These are phyloP conservation scores for Suillus plorans DNA, from an alignment of 768 basidiomycete species.

Conservation along the genomic window DNA sequence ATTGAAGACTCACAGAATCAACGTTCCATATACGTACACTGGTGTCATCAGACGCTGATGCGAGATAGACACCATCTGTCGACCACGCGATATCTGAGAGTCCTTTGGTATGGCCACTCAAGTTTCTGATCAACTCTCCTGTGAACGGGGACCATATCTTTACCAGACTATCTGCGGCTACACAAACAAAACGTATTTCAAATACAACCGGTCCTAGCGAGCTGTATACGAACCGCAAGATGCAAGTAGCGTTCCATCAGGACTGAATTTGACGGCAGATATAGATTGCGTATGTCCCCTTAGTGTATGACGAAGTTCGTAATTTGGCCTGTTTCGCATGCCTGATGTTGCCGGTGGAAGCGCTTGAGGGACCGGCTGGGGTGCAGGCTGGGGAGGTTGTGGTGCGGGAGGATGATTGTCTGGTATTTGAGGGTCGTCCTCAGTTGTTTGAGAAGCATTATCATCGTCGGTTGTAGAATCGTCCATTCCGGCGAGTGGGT, in stretches of 20 bases:
- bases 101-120: slow-evolving; percentile 76
- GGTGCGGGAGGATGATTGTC: slow-evolving; percentile 50
- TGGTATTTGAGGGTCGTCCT: slow-evolving; percentile 80
- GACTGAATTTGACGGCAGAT: slow-evolving; percentile 90
- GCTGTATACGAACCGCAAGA: slow-evolving; percentile 71
- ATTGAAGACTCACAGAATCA: slow-evolving; percentile 56
- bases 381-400: slow-evolving; percentile 33
- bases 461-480: slow-evolving; percentile 56
- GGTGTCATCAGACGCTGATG: slow-evolving; percentile 91
- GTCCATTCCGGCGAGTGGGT: slow-evolving; percentile 29
- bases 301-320: slow-evolving; percentile 65
- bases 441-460: slow-evolving; percentile 79
- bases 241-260: slow-evolving; percentile 80
- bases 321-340: slow-evolving; percentile 53
- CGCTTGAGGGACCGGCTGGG: slow-evolving; percentile 29
- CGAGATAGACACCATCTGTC: slow-evolving; percentile 75
- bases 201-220: slow-evolving; percentile 1
- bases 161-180: slow-evolving; percentile 74
- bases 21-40: slow-evolving; percentile 90
- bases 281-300: slow-evolving; percentile 80
- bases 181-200: not conserved
- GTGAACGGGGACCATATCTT: slow-evolving; percentile 86
- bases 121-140: slow-evolving; percentile 71
- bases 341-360: slow-evolving; percentile 36
- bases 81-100: slow-evolving; percentile 92